A percentile compares a stretch with the other conserved stretches of the same genome.
phyloP scores from a whole-genome alignment of 2,329 filamentous ascomycete genomes.

The Colletotrichum brevisporum region DNA sequence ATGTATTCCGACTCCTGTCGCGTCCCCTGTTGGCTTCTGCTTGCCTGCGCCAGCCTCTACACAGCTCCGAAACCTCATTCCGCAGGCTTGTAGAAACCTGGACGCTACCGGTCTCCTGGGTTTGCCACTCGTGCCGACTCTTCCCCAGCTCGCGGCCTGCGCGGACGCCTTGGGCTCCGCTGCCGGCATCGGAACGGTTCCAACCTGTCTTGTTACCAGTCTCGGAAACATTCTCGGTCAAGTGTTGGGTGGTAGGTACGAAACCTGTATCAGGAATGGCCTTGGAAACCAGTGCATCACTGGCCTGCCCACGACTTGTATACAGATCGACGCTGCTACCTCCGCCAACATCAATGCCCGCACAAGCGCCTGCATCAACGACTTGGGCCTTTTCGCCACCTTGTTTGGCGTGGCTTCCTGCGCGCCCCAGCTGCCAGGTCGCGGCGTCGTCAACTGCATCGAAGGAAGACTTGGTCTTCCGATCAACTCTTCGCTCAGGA shows the following conservation, averaged over 20 bases:
- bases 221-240: background rate
- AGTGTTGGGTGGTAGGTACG: background rate
- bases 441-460: constrained; percentile 16
- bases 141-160: background rate
- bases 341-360: background rate
- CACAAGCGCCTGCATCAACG: background rate
- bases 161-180: background rate
- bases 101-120: background rate
- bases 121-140: background rate
- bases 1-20: constrained; percentile 14
- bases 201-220: background rate
- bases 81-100: background rate
- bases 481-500: background rate
- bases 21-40: background rate
- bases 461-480: background rate
- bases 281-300: background rate
- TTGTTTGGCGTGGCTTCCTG: too few species aligned
- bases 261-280: background rate
- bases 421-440: background rate
- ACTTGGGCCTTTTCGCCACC: background rate
- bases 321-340: background rate
- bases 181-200: background rate
- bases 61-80: background rate
- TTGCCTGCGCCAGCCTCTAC: background rate
- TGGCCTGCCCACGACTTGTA: background rate